Conservation (phyloP, 2,329 filamentous ascomycete species). For the Colletotrichum sublineola region DNA sequence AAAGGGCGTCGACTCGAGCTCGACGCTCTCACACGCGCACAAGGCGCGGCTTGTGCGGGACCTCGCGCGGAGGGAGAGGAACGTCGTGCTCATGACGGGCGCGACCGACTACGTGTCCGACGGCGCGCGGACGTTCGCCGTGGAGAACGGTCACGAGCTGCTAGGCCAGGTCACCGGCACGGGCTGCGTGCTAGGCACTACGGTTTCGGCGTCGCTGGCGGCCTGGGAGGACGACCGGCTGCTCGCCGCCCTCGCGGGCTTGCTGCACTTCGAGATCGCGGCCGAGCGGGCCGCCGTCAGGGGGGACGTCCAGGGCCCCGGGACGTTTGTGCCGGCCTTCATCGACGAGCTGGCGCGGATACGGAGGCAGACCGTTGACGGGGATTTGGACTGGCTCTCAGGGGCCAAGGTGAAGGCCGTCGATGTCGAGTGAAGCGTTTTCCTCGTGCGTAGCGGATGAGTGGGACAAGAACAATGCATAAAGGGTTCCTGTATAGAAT, state of each 20-base stretch:
- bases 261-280: conserved; percentile 82
- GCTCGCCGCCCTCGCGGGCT: conserved; percentile 77
- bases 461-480: no score
- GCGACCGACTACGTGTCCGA: conserved; percentile 82
- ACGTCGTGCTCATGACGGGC: conserved; percentile 87
- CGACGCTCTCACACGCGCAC: conserved; percentile 56
- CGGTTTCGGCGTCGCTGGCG: conserved; percentile 81
- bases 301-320: conserved; percentile 79
- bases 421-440: conserved; percentile 43
- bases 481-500: neutral
- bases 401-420: conserved; percentile 63
- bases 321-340: conserved; percentile 88
- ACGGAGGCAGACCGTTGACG: conserved; percentile 61
- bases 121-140: conserved; percentile 73
- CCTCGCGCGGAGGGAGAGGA: conserved; percentile 77
- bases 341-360: conserved; percentile 76
- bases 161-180: conserved; percentile 81
- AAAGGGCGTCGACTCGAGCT: conserved; percentile 85
- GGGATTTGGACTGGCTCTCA: conserved; percentile 65
- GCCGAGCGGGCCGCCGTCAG: conserved; percentile 78
- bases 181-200: conserved; percentile 88
- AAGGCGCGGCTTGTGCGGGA: conserved; percentile 73
- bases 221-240: conserved; percentile 74
- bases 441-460: neutral
- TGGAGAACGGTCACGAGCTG: conserved; percentile 82